Conservation (phyloP, 2,329 filamentous ascomycete species). For the Fusarium pseudonygamai region DNA sequence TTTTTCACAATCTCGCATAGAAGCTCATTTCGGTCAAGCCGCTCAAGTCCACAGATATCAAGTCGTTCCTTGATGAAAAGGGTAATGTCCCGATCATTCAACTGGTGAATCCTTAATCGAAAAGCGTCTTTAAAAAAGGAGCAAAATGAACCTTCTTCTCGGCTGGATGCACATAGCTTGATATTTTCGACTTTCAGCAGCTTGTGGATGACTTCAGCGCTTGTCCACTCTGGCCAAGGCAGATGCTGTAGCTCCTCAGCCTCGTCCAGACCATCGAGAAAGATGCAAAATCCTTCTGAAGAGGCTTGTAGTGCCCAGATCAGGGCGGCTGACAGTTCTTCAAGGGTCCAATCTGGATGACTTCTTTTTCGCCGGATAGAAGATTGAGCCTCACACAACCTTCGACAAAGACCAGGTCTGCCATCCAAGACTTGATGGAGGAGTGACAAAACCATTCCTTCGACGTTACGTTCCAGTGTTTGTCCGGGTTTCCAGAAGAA, state of each 20-base stretch:
- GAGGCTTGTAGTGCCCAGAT: neutral
- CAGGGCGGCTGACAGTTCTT: neutral
- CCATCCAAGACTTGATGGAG: neutral
- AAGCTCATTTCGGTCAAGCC: accelerated
- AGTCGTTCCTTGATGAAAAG: neutral
- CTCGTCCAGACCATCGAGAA: neutral
- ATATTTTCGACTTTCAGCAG: neutral
- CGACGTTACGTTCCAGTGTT: neutral
- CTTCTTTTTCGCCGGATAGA: too few species aligned
- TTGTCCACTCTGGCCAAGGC: neutral
- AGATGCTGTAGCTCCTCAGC: neutral
- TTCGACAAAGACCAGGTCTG: neutral
- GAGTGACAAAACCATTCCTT: neutral
- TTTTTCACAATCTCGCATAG: too few species aligned
- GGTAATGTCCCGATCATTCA: neutral
- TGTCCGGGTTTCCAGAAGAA: neutral
- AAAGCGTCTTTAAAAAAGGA: accelerated
- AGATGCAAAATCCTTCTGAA: neutral
- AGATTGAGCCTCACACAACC: neutral
- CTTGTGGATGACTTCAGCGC: neutral
- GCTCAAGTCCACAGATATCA: accelerated
- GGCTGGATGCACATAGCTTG: neutral
- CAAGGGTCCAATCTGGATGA: neutral
- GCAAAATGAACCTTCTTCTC: neutral
- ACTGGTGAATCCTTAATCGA: neutral